These are phyloP conservation scores for Heterobasidion irregulare DNA, from an alignment of 1,284 basidiomycete genomes.

Conservation along the genomic window DNA sequence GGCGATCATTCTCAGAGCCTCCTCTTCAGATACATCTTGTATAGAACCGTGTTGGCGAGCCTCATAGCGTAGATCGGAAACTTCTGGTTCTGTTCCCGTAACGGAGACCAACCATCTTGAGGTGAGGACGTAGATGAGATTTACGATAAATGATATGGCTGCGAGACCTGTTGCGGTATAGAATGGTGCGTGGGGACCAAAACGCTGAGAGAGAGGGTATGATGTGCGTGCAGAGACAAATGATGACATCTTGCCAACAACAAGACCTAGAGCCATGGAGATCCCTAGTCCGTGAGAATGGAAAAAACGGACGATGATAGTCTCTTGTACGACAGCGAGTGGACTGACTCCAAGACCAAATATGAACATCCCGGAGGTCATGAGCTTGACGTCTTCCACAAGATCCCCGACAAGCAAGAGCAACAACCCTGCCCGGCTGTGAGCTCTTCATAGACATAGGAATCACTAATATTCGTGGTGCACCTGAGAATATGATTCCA, in stretches of 20 bases:
- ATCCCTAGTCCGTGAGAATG: constrained; percentile 69
- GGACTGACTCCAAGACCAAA: constrained; percentile 77
- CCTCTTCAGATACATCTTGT: constrained; percentile 43
- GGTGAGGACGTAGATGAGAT: constrained; percentile 54
- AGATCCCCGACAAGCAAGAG: constrained; percentile 58
- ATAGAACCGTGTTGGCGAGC: constrained; percentile 32
- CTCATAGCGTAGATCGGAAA: constrained; percentile 49
- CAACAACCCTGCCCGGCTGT: constrained; percentile 39
- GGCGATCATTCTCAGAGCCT: constrained; percentile 58
- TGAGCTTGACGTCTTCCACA: constrained; percentile 46
- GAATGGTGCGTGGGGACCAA: constrained; percentile 66
- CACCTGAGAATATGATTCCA: constrained; percentile 57
- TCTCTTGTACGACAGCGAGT: constrained; percentile 69
- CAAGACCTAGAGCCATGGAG: constrained; percentile 71
- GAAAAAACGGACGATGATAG: constrained; percentile 77
- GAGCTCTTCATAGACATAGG: constrained; percentile 1
- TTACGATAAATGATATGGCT: constrained; percentile 56
- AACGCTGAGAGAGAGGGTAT: constrained; percentile 65
- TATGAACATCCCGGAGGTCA: constrained; percentile 66
- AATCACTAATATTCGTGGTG: constrained; percentile 8
- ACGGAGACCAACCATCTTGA: constrained; percentile 56
- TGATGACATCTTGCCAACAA: constrained; percentile 70
- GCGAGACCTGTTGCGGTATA: constrained; percentile 60
- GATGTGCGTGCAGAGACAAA: constrained; percentile 69
- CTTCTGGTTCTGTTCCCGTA: constrained; percentile 54